Conservation (phyloP, 331 rosid species). For the Cydonia oblonga region DNA sequence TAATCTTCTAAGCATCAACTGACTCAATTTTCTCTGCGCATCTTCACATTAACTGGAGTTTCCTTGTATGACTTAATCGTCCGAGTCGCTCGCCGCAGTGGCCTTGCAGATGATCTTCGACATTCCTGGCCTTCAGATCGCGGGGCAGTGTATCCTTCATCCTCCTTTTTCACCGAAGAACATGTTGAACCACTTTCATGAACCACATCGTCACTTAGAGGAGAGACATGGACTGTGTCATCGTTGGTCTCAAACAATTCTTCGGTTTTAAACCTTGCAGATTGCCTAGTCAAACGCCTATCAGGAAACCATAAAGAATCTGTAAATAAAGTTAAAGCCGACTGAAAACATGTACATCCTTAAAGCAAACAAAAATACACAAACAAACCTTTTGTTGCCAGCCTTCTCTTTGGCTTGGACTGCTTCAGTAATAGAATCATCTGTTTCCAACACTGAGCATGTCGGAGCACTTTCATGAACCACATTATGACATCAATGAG, state of each 20-base stretch:
- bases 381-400: conserved; percentile 15
- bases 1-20: neutral
- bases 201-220: conserved; percentile 18
- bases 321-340: conserved; percentile 1
- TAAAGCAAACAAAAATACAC: neutral
- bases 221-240: conserved; percentile 17
- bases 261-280: conserved; percentile 30
- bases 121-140: conserved; percentile 23
- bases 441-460: neutral
- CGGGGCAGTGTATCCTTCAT: conserved; percentile 11
- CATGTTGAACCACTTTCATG: conserved; percentile 14
- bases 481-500: neutral
- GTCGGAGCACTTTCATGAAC: neutral
- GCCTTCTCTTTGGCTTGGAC: conserved; percentile 20
- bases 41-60: conserved; percentile 40
- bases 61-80: conserved; percentile 69
- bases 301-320: conserved; percentile 4
- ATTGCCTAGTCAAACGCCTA: conserved; percentile 47
- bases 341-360: neutral
- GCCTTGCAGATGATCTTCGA: conserved; percentile 61
- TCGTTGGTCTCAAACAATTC: conserved; percentile 7
- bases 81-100: conserved; percentile 49
- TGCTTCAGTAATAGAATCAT: conserved; percentile 19
- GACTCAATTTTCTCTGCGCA: conserved; percentile 47
- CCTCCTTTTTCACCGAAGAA: conserved; percentile 21